These are phyloP conservation scores for Elymus sibiricus DNA, from an alignment of 176 grass and related monocot genomes.

Conservation along the genomic window DNA sequence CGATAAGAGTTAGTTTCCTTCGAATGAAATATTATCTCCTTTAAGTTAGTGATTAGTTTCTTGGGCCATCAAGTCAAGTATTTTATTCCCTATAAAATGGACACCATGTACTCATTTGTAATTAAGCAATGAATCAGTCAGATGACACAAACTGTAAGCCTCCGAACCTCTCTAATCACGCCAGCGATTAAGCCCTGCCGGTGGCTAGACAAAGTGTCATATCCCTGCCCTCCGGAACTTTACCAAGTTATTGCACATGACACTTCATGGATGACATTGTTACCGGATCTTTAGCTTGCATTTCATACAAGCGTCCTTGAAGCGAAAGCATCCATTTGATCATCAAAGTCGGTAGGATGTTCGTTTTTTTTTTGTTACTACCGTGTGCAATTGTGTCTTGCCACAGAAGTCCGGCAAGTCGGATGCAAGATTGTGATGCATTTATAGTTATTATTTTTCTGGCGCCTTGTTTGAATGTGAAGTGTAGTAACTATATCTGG, in stretches of 20 bases:
- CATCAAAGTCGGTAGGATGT: neutral
- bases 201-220: neutral
- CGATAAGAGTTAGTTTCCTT: neutral
- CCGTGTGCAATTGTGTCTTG: neutral
- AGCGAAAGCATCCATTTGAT: conserved; percentile 4
- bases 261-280: neutral
- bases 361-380: neutral
- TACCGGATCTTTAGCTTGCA: neutral
- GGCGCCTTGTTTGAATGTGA: neutral
- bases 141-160: neutral
- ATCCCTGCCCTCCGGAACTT: neutral
- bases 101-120: neutral
- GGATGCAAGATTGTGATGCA: neutral
- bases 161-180: neutral
- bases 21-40: neutral
- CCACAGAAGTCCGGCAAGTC: neutral
- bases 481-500: conserved; percentile 20
- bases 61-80: neutral
- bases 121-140: neutral
- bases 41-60: neutral
- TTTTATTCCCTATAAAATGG: neutral
- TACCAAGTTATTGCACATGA: neutral
- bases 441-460: neutral
- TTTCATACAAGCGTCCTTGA: conserved; percentile 10
- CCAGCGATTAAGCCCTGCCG: neutral